Evolutionary conservation across 805 yeast genomes (phyloP), one percentile per base, ranked within the genome.

Genomic region (Kodamaea hsintzibuensis): DNA sequence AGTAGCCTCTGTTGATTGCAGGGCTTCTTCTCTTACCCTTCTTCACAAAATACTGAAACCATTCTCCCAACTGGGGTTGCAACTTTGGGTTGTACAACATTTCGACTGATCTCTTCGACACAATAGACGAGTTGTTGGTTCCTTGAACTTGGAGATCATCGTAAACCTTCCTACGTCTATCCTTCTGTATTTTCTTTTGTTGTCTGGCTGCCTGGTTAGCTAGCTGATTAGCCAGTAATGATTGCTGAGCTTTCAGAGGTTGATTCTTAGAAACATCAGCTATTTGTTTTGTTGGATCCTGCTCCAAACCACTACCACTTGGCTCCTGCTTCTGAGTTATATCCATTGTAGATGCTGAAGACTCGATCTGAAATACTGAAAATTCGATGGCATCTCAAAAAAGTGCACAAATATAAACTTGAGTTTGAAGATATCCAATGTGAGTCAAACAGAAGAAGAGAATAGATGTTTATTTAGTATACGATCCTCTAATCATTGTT

Each of bases 41-140:
- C 33, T 79, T 78, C 2, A 89, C 96, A 69, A 89, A 89, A 58
- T 78, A 75, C 53, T 82, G 78, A 63, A 89, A 88, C 74, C 86
- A 88, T 52, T 73, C 73, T 12, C 67, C 66, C 17, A 63, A 30
- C 9, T 78, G 63, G 19, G 77, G 66, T 59, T 72, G 62, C 39
- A 71, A 64, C 48, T 63, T 60, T 0, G 65, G 53, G 12, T 72
- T 63, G 58, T 85, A 89, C 9, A 88, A 69, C 59, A 78, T 71
- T 61, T 89, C 96, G 1, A 88, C 96, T 0, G 95, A 88, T 57
- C 95, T 70, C 61, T 89, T 89, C 1, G 95, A 88, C 1, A 88
- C 91, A 48, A 89, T 89, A 0, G 96, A 89, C 7, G 91, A 88
- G 60, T 86, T 88, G 63, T 89, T 89, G 2, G 96, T 89, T 2